These are phyloP conservation scores for Ogataea nonfermentans DNA, from an alignment of 805 yeast species.

Conservation along the genomic window DNA sequence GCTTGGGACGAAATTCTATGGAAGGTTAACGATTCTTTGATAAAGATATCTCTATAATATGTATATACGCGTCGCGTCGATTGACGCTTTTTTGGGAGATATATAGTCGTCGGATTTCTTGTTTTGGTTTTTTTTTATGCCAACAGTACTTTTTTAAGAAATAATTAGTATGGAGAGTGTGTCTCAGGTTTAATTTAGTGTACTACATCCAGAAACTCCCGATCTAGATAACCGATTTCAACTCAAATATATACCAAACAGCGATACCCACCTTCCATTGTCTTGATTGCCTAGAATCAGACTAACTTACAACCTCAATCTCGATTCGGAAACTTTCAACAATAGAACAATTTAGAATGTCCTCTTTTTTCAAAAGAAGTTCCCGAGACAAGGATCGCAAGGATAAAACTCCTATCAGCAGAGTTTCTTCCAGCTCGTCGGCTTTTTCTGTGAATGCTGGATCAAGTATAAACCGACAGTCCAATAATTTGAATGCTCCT, in stretches of 20 bases:
- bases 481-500: conserved; percentile 48
- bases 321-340: background rate
- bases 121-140: conserved; percentile 11
- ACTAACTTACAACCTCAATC: background rate
- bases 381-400: conserved; percentile 32
- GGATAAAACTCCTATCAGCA: conserved; percentile 18
- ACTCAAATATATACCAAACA: background rate
- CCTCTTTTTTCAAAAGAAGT: conserved; percentile 32
- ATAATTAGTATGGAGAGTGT: conserved; percentile 7
- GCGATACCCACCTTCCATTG: background rate
- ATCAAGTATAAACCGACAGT: conserved; percentile 3
- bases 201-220: background rate
- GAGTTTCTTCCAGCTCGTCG: conserved; percentile 24
- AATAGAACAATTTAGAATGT: conserved; percentile 16
- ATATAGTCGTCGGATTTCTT: conserved; percentile 7
- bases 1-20: conserved; percentile 27
- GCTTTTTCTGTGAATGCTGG: conserved; percentile 8
- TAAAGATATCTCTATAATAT: conserved; percentile 11
- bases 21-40: conserved; percentile 26
- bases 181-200: conserved; percentile 13
- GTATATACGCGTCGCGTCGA: conserved; percentile 8
- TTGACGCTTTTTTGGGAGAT: background rate
- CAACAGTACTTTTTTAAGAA: conserved; percentile 5
- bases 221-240: background rate
- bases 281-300: background rate